Evolutionary conservation across 1,139 yeast species (phyloP), one percentile per base, ranked within the genome.

Genomic region (Candida frijolesensis): DNA sequence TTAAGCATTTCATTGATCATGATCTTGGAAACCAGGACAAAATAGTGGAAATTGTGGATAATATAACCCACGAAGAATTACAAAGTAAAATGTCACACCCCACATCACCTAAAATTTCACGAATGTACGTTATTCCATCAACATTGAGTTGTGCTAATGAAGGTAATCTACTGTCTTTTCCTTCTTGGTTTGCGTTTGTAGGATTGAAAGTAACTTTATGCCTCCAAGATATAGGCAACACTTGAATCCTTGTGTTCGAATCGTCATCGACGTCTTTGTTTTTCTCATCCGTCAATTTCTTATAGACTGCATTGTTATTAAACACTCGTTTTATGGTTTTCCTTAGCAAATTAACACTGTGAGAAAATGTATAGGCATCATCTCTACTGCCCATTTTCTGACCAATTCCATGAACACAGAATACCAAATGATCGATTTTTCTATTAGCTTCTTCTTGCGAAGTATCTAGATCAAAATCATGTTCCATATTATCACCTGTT

Each of bases 361-460:
- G 96, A 3, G 94, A 85, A 68, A 94, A 94, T 62, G 89, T 90
- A 46, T 91, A 84, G 35, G 89, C 83, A 55, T 91, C 91, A 58
- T 87, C 86, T 58, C 83, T 83, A 49, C 84, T 82, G 2, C 96
- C 95, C 53, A 94, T 74, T 39, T 87, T 83, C 65, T 94, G 99
- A 1, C 98, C 98, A 55, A 94, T 89, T 0, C 99, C 98, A 66
- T 94, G 99, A 44, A 92, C 80, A 57, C 96, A 94, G 15, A 94
- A 72, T 1, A 92, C 80, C 51, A 94, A 69, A 67, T 94, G 97
- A 47, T 89, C 91, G 16, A 91, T 77, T 29, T 82, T 74, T 53
- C 96, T 70, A 40, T 75, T 67, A 5, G 78, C 70, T 25, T 68
- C 62, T 32, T 66, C 60, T 1, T 57, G 45, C 1, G 65, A 66